Conservation (phyloP, 1,284 basidiomycete species). For the Thecaphora frezii region DNA sequence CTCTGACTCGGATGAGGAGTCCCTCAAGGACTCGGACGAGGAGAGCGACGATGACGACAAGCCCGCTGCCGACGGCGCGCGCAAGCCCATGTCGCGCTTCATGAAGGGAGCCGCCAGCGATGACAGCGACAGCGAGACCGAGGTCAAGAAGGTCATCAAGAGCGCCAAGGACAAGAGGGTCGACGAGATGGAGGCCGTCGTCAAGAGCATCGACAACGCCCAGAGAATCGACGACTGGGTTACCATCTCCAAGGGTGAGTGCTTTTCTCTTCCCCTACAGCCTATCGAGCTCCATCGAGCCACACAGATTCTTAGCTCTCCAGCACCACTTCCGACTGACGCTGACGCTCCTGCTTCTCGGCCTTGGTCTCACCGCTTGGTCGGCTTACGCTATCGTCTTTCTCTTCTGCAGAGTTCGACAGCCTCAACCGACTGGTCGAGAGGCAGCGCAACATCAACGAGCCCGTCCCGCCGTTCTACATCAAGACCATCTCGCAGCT, state of each 20-base stretch:
- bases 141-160: conserved; percentile 72
- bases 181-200: conserved; percentile 83
- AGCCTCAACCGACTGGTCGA: conserved; percentile 87
- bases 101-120: conserved; percentile 54
- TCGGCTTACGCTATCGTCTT: no score
- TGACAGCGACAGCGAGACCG: conserved; percentile 71
- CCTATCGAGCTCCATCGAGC: no score
- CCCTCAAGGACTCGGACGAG: conserved; percentile 13
- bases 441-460: conserved; percentile 78
- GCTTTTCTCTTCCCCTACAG: no score
- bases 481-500: conserved; percentile 76
- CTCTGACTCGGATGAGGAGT: conserved; percentile 35
- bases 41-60: conserved; percentile 16
- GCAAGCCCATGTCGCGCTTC: conserved; percentile 54
- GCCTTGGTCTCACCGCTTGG: no score
- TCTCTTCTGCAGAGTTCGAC: conserved; percentile 77
- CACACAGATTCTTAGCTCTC: no score
- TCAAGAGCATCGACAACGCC: conserved; percentile 89
- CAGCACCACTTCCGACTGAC: no score
- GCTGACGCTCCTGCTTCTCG: no score
- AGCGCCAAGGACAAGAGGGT: conserved; percentile 83
- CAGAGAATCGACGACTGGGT: conserved; percentile 93
- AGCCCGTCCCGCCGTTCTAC: conserved; percentile 85
- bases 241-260: conserved; percentile 78
- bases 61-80: conserved; percentile 3